Base-by-base conservation (phyloP, 2,329 filamentous ascomycete genomes). In the Alternaria tenuissima region DNA sequence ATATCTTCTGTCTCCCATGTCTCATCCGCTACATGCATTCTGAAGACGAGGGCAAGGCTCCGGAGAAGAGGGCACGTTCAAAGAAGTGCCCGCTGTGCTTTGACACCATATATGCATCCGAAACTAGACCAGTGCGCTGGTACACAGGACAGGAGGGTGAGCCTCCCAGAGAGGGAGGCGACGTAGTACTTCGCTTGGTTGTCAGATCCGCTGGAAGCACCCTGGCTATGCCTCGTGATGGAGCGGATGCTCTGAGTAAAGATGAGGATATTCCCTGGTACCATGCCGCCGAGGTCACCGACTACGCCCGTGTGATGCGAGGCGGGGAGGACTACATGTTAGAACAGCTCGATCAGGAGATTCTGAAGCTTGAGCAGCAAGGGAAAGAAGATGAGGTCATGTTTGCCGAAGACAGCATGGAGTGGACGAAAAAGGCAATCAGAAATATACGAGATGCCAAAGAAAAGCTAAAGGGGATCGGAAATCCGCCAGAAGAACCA, bases 1-100 rank as follows among this genome's bases (percentile, higher is more conserved):
- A 99, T 76, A 97, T 99, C 12, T 98, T 97, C 77, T 99, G 95
- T 76, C 82, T 98, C 34, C 90, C 95, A 6, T 99, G 95, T 76
- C 81, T 98, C 62, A 92, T 98, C 64, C 90, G 95, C 51, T 99
- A 96, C 77, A 97, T 99, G 93, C 92, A 96, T 70, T 91, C 93
- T 7, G 88, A 86, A 24, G 90, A 91, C 57, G 90, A 91, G 34
- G 80, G 81, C 8, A 82, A 86, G 9, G 67, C 82, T 2, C 84
- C 85, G 0, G 89, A 90, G 63, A 94, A 90, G 80, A 89, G 87
- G 70, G 83, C 90, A 30, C 86, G 91, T 55, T 97, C 92, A 87
- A 96, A 96, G 81, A 97, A 96, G 76, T 99, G 95, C 69, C 94
- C 95, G 0, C 94, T 99, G 34, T 99, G 95, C 77, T 95, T 92